phyloP scores from a whole-genome alignment of 179 eudicot genomes.

The Spergularia azorica region DNA sequence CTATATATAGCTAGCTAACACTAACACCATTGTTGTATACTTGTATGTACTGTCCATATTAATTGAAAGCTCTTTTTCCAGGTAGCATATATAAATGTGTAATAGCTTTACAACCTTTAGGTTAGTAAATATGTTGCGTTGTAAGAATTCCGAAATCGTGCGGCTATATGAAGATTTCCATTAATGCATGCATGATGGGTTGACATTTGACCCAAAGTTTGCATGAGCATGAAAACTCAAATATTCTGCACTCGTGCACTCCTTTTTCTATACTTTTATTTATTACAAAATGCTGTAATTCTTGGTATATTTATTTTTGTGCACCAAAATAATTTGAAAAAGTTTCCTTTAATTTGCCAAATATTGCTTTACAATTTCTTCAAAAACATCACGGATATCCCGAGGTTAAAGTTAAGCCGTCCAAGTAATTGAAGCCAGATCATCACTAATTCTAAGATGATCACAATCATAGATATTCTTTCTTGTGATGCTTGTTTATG shows the following conservation, averaged over 20 bases:
- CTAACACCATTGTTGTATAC: no score
- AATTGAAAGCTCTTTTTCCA: no score
- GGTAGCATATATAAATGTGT: no score
- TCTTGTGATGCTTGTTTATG: slow-evolving; percentile 36
- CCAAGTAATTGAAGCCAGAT: slow-evolving; percentile 25
- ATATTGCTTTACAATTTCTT: background rate
- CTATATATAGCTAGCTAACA: no score
- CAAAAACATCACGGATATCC: slow-evolving; percentile 40
- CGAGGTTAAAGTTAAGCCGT: slow-evolving; percentile 34
- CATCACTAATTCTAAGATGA: background rate
- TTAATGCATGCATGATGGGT: slow-evolving; percentile 16
- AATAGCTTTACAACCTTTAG: no score
- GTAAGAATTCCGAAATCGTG: slow-evolving; percentile 3
- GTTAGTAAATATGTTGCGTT: no score
- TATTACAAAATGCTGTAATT: slow-evolving; percentile 12
- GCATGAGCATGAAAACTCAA: slow-evolving; percentile 22
- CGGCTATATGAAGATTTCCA: background rate
- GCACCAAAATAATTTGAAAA: background rate
- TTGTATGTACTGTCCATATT: no score
- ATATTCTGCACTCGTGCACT: slow-evolving; percentile 57
- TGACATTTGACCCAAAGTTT: slow-evolving; percentile 25
- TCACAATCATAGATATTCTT: slow-evolving; percentile 23
- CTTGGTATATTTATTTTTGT: background rate
- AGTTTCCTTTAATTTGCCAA: background rate
- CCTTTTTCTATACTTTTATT: slow-evolving; percentile 1